Evolutionary conservation across 805 yeast species (phyloP), one percentile per base, ranked within the genome.

Genomic region (Wickerhamomyces hampshirensis): DNA sequence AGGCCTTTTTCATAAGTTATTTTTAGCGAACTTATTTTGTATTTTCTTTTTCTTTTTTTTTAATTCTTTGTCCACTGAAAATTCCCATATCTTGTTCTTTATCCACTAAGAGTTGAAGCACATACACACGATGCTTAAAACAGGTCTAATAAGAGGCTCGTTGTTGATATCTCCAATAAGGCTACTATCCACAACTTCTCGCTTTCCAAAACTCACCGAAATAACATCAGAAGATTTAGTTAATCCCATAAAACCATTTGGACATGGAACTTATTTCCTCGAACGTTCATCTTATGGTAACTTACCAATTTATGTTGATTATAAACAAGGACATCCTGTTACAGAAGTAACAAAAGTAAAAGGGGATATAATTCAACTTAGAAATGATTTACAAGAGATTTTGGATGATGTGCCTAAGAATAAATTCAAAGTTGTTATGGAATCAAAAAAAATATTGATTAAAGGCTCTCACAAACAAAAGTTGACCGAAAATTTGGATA

Each of bases 291-390:
- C 70, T 12, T 67, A 63, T 31, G 87, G 91, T 5, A 77, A 82
- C 54, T 66, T 88, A 55, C 96, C 96, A n/a, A 84, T 87, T 2
- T 87, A 87, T 62, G 67, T 73, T 35, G 86, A 83, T 43, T 59
- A 68, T 43, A 84, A 78, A 55, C 74, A 76, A 42, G 79, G 77
- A 42, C 65, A 67, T 11, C 62, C 69, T n/a, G 72, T 73, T 50
- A 87, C 96, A 0, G 88, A 85, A 53, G 68, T 87, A 18, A 77
- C 84, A 55, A 74, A 75, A 41, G 69, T 87, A 34, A 62, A 69
- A 40, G 96, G 96, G 5, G 80, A 83, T 56, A 66, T 77, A 11
- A 58, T 68, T 5, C 79, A 73, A 39, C 66, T 88, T 39, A 79
- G 84, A 56, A 65, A 73, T 35, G 95, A 87, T 52, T 60, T 87